Evolutionary conservation across 495 filamentous ascomycete genomes (phyloP), one percentile per base, ranked within the genome.

Genomic region (Choiromyces venosus): DNA sequence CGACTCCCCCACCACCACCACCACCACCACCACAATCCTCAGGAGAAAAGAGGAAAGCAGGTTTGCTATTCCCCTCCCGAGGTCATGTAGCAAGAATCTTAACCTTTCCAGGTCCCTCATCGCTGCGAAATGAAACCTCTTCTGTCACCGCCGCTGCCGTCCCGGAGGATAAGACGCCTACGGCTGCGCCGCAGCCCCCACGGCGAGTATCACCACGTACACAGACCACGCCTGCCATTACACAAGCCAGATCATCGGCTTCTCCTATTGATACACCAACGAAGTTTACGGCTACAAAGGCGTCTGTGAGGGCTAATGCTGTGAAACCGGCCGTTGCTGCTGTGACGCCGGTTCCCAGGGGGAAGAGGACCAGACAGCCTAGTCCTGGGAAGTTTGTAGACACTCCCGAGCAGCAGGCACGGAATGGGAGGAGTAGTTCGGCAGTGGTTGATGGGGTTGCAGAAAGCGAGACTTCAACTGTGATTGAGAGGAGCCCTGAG

Each of bases 301-400:
- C 36, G 37, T 71, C 69, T 9, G 36, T 37, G n/a, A 40, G 66
- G 42, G 46, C 65, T 66, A 70, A 37, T 37, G 19, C 19, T 61
- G 10, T 21, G 7, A 56, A 39, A 35, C 14, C 37, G 4, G 65
- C 72, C 19, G 61, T 70, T 4, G 65, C 72, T 37, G 68, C 42
- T 39, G 76, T 67, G 18, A 81, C 79, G 0, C 78, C 73, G 0
- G 70, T 78, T 52, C 19, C 75, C 12, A 71, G 76, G 37, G 79
- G 70, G 42, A 78, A 78, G 36, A 75, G 76, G 56, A 74, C 36
- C 19, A 73, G 79, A 19, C 79, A 81, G 38, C 79, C 67, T 8
- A 77, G 74, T 52, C 79, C 79, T 14, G 78, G 75, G 67, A 77
- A 68, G 39, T 70, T 75, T 69, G 35, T 78, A 33, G 56, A 65